phyloP scores from a whole-genome alignment of 1,284 basidiomycete genomes.

The Irpex sp. region DNA sequence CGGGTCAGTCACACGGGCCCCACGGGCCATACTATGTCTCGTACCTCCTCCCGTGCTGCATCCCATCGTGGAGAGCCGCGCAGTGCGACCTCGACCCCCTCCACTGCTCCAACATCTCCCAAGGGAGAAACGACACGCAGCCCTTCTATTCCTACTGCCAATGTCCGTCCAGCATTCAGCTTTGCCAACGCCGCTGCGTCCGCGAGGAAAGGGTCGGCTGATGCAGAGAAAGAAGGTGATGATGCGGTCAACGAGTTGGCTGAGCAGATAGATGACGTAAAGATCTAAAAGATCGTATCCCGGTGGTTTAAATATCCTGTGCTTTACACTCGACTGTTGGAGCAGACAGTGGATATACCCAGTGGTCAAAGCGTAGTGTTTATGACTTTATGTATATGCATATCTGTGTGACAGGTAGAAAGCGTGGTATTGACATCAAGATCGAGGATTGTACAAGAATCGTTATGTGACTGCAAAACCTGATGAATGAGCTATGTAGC shows the following conservation, averaged over 20 bases:
- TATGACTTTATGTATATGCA: neutral
- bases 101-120: constrained; percentile 30
- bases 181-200: constrained; percentile 56
- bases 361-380: neutral
- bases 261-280: constrained; percentile 40
- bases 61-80: constrained; percentile 42
- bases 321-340: neutral
- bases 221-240: constrained; percentile 21
- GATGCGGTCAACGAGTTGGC: constrained; percentile 31
- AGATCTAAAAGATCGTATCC: constrained; percentile 17
- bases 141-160: constrained; percentile 19
- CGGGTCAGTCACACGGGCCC: constrained; percentile 26
- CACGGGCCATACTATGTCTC: constrained; percentile 56
- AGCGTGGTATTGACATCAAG: no score
- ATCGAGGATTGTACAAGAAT: no score
- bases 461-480: no score
- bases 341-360: neutral
- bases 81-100: constrained; percentile 27
- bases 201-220: constrained; percentile 20
- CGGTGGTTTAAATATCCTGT: neutral
- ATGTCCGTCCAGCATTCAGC: constrained; percentile 62
- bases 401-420: neutral
- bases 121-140: constrained; percentile 28
- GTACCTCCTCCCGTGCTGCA: constrained; percentile 63
- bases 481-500: neutral